Evolutionary conservation across 768 basidiomycete species (phyloP).

Genomic region (Suillus occidentalis): DNA sequence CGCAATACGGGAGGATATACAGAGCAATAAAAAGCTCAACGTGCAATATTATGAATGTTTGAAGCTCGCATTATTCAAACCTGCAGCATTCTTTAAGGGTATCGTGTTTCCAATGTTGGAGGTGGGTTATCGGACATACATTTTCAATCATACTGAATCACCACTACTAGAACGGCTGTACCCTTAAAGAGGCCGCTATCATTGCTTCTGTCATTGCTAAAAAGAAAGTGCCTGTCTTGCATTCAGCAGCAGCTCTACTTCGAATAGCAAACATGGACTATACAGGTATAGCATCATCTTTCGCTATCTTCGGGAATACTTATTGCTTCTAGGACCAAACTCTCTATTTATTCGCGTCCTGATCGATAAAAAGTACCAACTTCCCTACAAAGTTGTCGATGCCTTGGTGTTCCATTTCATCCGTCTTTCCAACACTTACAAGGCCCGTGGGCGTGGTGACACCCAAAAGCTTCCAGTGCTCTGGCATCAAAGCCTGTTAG

Average conservation of each 20-base stretch:
- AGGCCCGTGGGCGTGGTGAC: slow-evolving; percentile 67
- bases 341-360: slow-evolving; percentile 96
- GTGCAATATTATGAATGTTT: slow-evolving; percentile 94
- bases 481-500: slow-evolving; percentile 96
- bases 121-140: slow-evolving; percentile 49
- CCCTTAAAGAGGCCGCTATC: slow-evolving; percentile 92
- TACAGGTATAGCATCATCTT: slow-evolving; percentile 50
- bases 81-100: slow-evolving; percentile 97
- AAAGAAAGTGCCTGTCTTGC: slow-evolving; percentile 93
- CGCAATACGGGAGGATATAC: slow-evolving; percentile 86
- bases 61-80: slow-evolving; percentile 92
- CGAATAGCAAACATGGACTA: slow-evolving; percentile 97
- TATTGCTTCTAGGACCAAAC: slow-evolving; percentile 62
- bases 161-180: slow-evolving; percentile 65
- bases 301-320: background rate
- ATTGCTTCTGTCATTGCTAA: slow-evolving; percentile 88
- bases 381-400: slow-evolving; percentile 98
- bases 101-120: slow-evolving; percentile 94
- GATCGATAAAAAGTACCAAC: slow-evolving; percentile 95
- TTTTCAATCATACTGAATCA: slow-evolving; percentile 18
- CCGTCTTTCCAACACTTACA: slow-evolving; percentile 89
- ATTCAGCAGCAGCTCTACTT: slow-evolving; percentile 92
- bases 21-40: slow-evolving; percentile 82
- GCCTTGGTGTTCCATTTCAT: slow-evolving; percentile 98
- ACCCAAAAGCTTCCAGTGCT: slow-evolving; percentile 88